A percentile compares a stretch with the other conserved stretches of the same genome.
phyloP scores from a whole-genome alignment of 2,329 filamentous ascomycete genomes.

The Fusarium mangiferae region DNA sequence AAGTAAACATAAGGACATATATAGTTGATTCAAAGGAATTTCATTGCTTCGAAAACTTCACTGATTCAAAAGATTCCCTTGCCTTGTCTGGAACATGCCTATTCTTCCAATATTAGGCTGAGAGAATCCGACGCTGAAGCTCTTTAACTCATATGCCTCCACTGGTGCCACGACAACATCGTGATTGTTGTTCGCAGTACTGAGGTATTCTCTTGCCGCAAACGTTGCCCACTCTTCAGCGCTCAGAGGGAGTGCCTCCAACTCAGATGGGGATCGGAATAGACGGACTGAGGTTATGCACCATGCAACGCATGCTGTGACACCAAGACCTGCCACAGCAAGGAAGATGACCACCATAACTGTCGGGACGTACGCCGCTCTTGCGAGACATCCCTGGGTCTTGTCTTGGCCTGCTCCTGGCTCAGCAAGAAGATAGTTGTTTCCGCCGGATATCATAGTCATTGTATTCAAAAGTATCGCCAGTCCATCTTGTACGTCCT shows the following conservation, averaged over 20 bases:
- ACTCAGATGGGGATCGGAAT: neutral
- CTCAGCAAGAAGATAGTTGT: neutral
- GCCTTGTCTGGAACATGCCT: neutral
- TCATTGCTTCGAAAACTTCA: neutral
- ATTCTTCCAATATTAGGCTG: neutral
- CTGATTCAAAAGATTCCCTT: neutral
- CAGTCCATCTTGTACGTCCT: neutral
- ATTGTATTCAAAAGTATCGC: neutral
- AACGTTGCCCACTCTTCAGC: neutral
- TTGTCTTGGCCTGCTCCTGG: neutral
- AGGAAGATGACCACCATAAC: neutral
- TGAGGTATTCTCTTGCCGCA: neutral
- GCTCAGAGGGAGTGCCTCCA: neutral
- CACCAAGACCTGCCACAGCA: neutral
- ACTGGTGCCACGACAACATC: neutral
- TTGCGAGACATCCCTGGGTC: neutral
- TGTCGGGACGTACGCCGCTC: neutral
- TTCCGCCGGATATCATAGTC: neutral
- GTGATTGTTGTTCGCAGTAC: neutral
- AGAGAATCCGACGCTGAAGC: neutral
- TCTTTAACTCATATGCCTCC: neutral
- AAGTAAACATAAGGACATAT: neutral
- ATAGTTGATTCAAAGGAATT: neutral
- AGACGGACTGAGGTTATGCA: neutral
- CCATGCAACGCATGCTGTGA: neutral